A percentile compares a stretch with the other conserved stretches of the same genome.
phyloP scores from a whole-genome alignment of 768 basidiomycete species.

The Pleurotus tuber-regium region DNA sequence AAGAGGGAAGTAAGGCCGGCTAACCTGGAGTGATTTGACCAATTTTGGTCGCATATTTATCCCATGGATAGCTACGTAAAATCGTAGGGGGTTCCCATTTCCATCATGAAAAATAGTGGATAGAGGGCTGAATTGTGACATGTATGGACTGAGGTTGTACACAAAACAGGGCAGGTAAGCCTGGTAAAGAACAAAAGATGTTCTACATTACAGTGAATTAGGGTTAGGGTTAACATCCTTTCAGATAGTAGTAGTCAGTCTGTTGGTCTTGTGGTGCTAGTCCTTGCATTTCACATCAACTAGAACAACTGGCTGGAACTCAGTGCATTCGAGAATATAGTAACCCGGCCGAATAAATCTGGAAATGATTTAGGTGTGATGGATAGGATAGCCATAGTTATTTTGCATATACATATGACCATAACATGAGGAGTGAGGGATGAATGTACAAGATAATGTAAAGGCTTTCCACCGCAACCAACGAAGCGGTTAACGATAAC shows the following conservation, averaged over 20 bases:
- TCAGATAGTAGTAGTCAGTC: neutral
- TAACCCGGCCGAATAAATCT: too few species aligned
- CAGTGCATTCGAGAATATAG: too few species aligned
- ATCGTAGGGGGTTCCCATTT: constrained; percentile 39
- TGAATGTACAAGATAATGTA: constrained; percentile 37
- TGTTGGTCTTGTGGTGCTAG: too few species aligned
- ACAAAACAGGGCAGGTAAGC: neutral
- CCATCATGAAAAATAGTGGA: neutral
- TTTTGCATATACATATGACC: constrained; percentile 29
- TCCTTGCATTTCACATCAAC: too few species aligned
- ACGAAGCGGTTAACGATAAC: constrained; percentile 69
- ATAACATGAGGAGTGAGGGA: constrained; percentile 32
- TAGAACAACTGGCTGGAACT: too few species aligned
- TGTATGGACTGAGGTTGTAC: neutral
- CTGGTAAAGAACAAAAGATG: too few species aligned
- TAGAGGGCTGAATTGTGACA: neutral
- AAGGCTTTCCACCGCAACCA: constrained; percentile 37
- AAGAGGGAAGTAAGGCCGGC: constrained; percentile 1
- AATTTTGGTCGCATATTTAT: constrained; percentile 48
- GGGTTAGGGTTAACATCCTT: neutral
- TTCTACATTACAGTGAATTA: neutral
- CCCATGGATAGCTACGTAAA: constrained; percentile 59
- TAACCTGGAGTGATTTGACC: constrained; percentile 47
- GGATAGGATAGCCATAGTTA: constrained; percentile 7
- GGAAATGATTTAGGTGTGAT: neutral